A percentile compares a stretch with the other conserved stretches of the same genome.
phyloP scores from a whole-genome alignment of 2,329 filamentous ascomycete species.

The Colletotrichum scovillei region DNA sequence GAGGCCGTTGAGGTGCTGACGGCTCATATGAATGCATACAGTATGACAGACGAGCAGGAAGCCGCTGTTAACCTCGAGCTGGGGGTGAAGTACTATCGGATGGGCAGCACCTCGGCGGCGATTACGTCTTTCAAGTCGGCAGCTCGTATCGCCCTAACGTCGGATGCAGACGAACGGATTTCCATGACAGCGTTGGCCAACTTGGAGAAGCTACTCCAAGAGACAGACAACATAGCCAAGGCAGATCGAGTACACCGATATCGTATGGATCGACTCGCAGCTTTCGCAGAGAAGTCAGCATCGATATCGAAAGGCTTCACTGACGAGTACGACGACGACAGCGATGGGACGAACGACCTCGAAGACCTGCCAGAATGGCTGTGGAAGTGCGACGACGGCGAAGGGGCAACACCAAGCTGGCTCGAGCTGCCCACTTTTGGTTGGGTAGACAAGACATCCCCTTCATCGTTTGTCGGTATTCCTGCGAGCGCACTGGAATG shows the following conservation, averaged over 20 bases:
- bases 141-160: constrained; percentile 41
- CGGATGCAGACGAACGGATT: constrained; percentile 46
- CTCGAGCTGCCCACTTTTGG: constrained; percentile 11
- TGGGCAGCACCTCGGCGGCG: constrained; percentile 43
- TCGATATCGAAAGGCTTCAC: constrained; percentile 22
- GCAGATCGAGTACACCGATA: constrained; percentile 43
- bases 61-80: constrained; percentile 46
- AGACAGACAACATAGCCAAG: constrained; percentile 37
- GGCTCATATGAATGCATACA: constrained; percentile 42
- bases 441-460: constrained; percentile 15
- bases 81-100: constrained; percentile 46
- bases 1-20: constrained; percentile 45
- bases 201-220: constrained; percentile 44
- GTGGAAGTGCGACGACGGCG: constrained; percentile 26
- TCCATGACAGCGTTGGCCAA: constrained; percentile 47
- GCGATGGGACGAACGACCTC: constrained; percentile 5
- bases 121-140: constrained; percentile 45
- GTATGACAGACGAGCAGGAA: constrained; percentile 45
- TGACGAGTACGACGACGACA: constrained; percentile 24
- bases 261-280: constrained; percentile 42
- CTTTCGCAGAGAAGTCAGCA: constrained; percentile 43
- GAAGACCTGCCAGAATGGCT: constrained; percentile 34
- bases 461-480: neutral
- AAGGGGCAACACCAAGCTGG: constrained; percentile 21
- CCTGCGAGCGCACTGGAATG: constrained; percentile 7